phyloP scores from a whole-genome alignment of 2,329 filamentous ascomycete genomes.

The Monilinia fructicola region DNA sequence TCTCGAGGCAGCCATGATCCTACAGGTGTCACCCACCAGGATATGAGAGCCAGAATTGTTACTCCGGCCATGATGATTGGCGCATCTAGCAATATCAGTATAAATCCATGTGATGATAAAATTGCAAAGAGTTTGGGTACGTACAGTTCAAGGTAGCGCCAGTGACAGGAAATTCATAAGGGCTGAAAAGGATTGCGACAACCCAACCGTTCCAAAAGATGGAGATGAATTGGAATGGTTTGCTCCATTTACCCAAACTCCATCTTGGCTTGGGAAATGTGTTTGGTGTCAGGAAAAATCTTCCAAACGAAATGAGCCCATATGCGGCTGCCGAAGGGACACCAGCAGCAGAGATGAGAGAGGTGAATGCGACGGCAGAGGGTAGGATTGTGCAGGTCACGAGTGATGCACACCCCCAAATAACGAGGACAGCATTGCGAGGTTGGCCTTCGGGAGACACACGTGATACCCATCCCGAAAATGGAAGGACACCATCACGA shows the following conservation, averaged over 20 bases:
- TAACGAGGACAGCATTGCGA: slow-evolving; percentile 26
- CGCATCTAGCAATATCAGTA: slow-evolving; percentile 19
- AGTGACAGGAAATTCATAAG: slow-evolving; percentile 21
- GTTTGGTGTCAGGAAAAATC: slow-evolving; percentile 26
- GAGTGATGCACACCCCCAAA: slow-evolving; percentile 23
- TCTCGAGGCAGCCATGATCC: slow-evolving; percentile 21
- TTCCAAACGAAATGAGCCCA: slow-evolving; percentile 26
- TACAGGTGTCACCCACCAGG: slow-evolving; percentile 26
- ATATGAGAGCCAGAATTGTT: slow-evolving; percentile 25
- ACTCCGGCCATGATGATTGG: slow-evolving; percentile 28
- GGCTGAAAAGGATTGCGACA: slow-evolving; percentile 26
- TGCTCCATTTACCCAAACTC: slow-evolving; percentile 25
- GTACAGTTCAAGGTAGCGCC: slow-evolving; percentile 20
- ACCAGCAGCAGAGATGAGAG: slow-evolving; percentile 26
- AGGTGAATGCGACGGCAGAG: slow-evolving; percentile 26
- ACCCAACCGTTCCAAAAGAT: slow-evolving; percentile 29
- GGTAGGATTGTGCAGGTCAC: slow-evolving; percentile 27
- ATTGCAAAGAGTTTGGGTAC: neutral
- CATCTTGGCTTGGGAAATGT: slow-evolving; percentile 25
- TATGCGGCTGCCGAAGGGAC: slow-evolving; percentile 27
- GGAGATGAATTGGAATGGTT: slow-evolving; percentile 22
- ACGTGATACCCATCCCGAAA: slow-evolving; percentile 21
- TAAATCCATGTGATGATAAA: neutral
- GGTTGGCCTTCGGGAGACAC: slow-evolving; percentile 27
- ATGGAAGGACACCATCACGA: slow-evolving; percentile 27